Base-by-base conservation (phyloP, 305 asterid species). In the Fraxinus velutina region DNA sequence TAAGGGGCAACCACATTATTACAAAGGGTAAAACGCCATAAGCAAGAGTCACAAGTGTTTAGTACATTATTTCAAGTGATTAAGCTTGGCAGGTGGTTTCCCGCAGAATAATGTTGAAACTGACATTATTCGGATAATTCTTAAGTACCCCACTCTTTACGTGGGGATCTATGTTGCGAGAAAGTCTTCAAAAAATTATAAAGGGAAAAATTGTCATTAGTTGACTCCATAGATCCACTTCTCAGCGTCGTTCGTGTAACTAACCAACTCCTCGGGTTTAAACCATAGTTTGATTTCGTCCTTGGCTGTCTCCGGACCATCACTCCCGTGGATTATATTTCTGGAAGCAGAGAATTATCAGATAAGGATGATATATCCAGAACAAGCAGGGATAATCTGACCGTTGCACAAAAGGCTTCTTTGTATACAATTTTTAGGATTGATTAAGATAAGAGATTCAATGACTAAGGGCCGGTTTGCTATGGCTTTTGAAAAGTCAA, bases 251-350 rank as follows among this genome's bases (percentile, higher is more conserved):
- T 88, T 90, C 1, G 93, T 82, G 97, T 89, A 95, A 24, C 68
- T 88, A 78, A 93, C 97, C 93, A 95, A 86, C 84, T 95, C 99
- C 77, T 90, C 97, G 0, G 97, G 94, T 84, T 95, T 92, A 81
- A 95, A 93, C 99, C 98, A 93, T 70, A 93, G 91, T 83, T 84
- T 87, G 90, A 95, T 95, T 79, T 95, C 99, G 80, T 95, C 97
- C 90, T 93, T 93, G 34, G 99, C 99, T 2, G 98, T 95, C 89
- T 95, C 97, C 0, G 92, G 97, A 5, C 99, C 99, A 82, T 95
- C 99, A 36, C 99, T 95, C 10, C 99, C 99, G 42, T 95, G 99
- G 77, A 95, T 93, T 73, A 95, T 95, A 77, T 95, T 95, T 84
- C 99, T 95, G 92, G 30, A 88, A 83, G 0, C 62, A 79, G 29